phyloP scores from a whole-genome alignment of 2,329 filamentous ascomycete genomes.

The Ilyonectria mors-panacis region DNA sequence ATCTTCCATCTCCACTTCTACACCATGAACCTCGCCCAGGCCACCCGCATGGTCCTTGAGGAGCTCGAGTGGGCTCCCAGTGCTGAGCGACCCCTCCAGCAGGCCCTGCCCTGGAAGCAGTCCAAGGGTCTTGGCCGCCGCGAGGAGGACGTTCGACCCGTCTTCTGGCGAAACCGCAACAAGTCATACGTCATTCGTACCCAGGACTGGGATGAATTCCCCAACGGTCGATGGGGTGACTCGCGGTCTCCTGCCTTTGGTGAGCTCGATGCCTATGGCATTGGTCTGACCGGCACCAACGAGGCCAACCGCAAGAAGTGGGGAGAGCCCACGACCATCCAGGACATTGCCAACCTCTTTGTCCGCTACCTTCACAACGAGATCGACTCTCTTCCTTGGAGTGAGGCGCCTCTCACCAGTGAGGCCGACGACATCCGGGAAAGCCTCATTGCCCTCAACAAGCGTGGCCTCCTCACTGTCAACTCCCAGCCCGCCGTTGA shows the following conservation, averaged over 20 bases:
- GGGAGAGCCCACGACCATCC: constrained; percentile 86
- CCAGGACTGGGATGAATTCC: constrained; percentile 99
- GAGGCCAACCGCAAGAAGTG: constrained; percentile 96
- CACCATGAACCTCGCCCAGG: constrained; percentile 98
- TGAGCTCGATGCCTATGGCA: constrained; percentile 93
- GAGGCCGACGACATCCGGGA: constrained; percentile 86
- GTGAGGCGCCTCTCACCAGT: constrained; percentile 86
- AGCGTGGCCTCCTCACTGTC: constrained; percentile 90
- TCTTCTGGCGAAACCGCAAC: constrained; percentile 98
- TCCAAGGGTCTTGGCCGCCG: constrained; percentile 90
- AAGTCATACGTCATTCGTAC: constrained; percentile 96
- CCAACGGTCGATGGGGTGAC: constrained; percentile 98
- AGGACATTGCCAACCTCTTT: constrained; percentile 87
- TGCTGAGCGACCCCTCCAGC: constrained; percentile 82
- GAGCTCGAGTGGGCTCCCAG: constrained; percentile 88
- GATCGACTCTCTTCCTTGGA: constrained; percentile 91
- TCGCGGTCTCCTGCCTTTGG: constrained; percentile 96
- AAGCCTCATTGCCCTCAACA: constrained; percentile 86
- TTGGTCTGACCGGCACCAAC: constrained; percentile 93
- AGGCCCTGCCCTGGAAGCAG: constrained; percentile 95
- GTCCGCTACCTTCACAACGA: constrained; percentile 87
- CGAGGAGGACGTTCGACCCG: constrained; percentile 95
- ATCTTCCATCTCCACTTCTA: constrained; percentile 97
- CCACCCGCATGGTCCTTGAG: constrained; percentile 93
- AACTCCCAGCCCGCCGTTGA: constrained; percentile 98